These are phyloP conservation scores for Sphaerobolus stellatus DNA, from an alignment of 1,284 basidiomycete species.

Conservation along the genomic window DNA sequence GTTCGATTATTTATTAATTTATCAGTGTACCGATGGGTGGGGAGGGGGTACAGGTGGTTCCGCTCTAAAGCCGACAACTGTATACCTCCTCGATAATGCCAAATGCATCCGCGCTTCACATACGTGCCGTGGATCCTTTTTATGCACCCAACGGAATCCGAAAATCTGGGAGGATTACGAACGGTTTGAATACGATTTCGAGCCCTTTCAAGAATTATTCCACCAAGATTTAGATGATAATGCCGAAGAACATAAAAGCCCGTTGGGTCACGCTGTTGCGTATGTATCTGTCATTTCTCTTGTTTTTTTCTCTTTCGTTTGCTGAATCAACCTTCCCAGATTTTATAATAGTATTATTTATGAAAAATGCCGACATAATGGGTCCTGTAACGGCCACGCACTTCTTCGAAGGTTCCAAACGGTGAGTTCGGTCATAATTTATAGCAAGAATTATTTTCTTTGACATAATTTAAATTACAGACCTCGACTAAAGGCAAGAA, in stretches of 20 bases:
- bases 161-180: neutral
- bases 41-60: neutral
- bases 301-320: neutral
- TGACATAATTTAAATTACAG: neutral
- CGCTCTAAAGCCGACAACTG: neutral
- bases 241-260: neutral
- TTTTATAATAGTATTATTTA: neutral
- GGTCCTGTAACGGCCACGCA: neutral
- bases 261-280: neutral
- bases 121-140: neutral
- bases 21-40: conserved; percentile 2
- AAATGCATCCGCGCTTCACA: neutral
- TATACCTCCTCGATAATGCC: neutral
- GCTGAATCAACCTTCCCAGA: neutral
- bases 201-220: neutral
- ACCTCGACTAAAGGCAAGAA: neutral
- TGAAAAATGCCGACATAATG: neutral
- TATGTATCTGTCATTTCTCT: neutral
- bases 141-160: neutral
- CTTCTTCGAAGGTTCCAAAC: neutral
- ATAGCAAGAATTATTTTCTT: neutral
- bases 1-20: too few species aligned
- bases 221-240: neutral
- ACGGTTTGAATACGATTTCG: neutral
- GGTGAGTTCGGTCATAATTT: neutral